Base-by-base conservation (phyloP, 2,329 filamentous ascomycete genomes). In the Dactylonectria macrodidyma region DNA sequence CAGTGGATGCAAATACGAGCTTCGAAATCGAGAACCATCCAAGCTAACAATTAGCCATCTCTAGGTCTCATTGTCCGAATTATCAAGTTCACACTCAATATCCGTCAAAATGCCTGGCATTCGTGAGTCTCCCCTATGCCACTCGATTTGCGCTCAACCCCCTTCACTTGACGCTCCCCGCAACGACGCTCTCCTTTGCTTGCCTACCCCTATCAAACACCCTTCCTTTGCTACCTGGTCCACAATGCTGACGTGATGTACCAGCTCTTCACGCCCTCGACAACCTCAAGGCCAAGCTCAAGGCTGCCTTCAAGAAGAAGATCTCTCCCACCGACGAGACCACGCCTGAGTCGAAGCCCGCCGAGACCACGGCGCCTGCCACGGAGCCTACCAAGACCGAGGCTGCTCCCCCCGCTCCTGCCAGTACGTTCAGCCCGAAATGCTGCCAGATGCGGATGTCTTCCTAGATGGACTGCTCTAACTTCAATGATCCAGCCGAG, bases 201-300 rank as follows among this genome's bases (percentile, higher is more conserved):
- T 4, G 26, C 4, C 26, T 30, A 7, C 26, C 26, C 7, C 26
- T 30, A 30, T 30, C 26, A 30, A 30, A 30, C 26, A n/a, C 16
- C 14, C 41, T 14, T 41, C 34, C 34, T 38, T 14, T 38, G 36
- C 36, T 38, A 11, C 51, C 51, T 36, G 50, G 26, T n/a, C 33
- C 34, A 16, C 19, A 52, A n/a, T 46, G 50, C 68, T 72, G 46
- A 71, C 46, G 50, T 6, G 38, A 55, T 22, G n/a, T 7, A 30
- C 36, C 70, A 89, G 87, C 87, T 62, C 78, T 82, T 57, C 80
- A 84, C 70, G 85, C 86, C 38, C 80, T 89, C 68, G 84, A 86
- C 76, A 88, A 88, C 80, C 73, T 89, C 72, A 88, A 86, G 84
- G 81, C 79, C 76, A 89, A 88, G 85, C 77, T 89, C 76, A 86